Evolutionary conservation across 441 rosid genomes (phyloP), one percentile per base, ranked within the genome.

Genomic region (Populus tomentosa): DNA sequence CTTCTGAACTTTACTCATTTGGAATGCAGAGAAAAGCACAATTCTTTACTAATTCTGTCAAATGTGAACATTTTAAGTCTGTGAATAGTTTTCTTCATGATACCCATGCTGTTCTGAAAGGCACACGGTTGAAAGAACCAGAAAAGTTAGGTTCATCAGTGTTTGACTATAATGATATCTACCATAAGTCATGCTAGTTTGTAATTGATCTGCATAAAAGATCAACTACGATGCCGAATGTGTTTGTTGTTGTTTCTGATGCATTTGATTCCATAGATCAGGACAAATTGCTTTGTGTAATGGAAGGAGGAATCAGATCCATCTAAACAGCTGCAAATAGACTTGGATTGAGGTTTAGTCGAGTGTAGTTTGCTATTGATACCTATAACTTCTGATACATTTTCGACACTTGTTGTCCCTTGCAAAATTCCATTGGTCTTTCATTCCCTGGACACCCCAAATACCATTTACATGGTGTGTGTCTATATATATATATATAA

Each of bases 201-300:
- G 75, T 92, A 50, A 73, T 78, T 68, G 80, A 72, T 85, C 78
- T 92, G 87, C 91, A 87, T 83, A 89, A 84, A 73, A 87, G 79
- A 67, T 79, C 84, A 40, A 78, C 84, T 69, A 69, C 61, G 26
- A 59, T 85, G 74, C 92, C 95, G 71, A 80, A 75, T 69, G 76
- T 90, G 74, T 94, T 83, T 79, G 66, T 91, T 77, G 93, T 96
- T 75, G 90, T 86, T 77, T 87, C 92, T 72, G 99, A 96, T 86
- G 99, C 98, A 56, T 96, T 90, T 85, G 99, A 96, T 86, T 91
- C 98, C 10, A 66, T 94, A 72, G 78, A 91, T 83, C 98, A 94
- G 79, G 89, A 84, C 78, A 89, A 89, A 84, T 83, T 96, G 80
- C 88, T 94, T 73, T 35, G 71, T 61, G 84, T 91, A 33, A 76